A percentile compares a stretch with the other conserved stretches of the same genome.
Conservation (phyloP, 2,329 filamentous ascomycete species). For the Emmonsia crescens region DNA sequence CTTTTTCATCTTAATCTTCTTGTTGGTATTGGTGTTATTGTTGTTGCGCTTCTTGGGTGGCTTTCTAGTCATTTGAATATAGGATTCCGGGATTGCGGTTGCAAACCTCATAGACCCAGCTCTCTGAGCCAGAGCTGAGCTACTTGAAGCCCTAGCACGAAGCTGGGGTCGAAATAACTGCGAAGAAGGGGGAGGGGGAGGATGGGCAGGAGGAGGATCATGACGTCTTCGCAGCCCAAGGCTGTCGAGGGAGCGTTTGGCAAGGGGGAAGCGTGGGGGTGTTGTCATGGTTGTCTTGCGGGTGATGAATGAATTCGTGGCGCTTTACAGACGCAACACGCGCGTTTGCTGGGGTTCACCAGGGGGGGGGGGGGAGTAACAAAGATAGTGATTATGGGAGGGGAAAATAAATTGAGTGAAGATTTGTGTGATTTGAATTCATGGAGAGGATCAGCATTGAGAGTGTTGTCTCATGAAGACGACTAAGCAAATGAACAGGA, state of each 20-base stretch:
- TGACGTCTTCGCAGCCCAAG: not conserved
- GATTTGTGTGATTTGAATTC: not conserved
- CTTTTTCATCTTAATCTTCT: not conserved
- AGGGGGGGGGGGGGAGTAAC: not conserved
- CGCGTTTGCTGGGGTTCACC: not conserved
- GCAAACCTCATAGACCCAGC: not conserved
- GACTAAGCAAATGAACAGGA: not conserved
- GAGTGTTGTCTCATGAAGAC: not conserved
- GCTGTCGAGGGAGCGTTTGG: constrained; percentile 1
- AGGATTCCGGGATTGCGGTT: not conserved
- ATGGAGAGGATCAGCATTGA: not conserved
- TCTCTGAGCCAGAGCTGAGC: not conserved
- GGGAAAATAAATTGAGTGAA: not conserved
- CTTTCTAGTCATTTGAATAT: not conserved
- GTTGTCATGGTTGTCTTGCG: not conserved
- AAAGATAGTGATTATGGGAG: too few relatives aligned
- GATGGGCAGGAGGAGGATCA: not conserved
- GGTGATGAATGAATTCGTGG: not conserved
- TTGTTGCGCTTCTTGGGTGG: not conserved
- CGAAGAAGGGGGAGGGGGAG: not conserved
- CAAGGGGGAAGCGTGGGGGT: not conserved
- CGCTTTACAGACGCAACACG: not conserved
- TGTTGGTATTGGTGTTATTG: not conserved
- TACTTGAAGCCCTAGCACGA: not conserved
- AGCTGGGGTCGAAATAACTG: not conserved